Base-by-base conservation (phyloP, 73 alveolate species). In the Diophrys sp. region DNA sequence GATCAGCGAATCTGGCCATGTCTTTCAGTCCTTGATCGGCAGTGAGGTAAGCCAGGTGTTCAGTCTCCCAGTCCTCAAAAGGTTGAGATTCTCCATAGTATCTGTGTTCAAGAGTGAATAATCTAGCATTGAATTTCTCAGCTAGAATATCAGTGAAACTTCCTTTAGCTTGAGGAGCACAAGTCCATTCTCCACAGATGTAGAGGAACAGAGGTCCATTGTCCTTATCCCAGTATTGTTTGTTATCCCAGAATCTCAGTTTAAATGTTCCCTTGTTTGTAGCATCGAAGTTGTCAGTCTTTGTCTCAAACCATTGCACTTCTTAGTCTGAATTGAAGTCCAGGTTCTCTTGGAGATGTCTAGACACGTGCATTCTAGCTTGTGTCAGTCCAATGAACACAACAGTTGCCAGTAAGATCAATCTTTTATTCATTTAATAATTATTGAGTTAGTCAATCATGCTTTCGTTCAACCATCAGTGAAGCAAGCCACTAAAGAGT, bases 11-110 rank as follows among this genome's bases (percentile, higher is more conserved):
- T 55, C 62, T 69, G 71, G 92, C 92, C 0, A 84, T 33, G 71
- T 89, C 96, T 54, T 82, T 87, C 23, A 89, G 79, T 18, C 89
- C 96, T 75, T 89, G 84, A 66, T 89, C 88, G 2, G 88, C 82
- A 68, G 75, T 70, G 23, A 84, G 81, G 79, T 66, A 85, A 33
- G 71, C 33, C 33, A 89, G 31, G 83, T 84, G 75, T 33, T 73
- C 77, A 29, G 80, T 53, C 26, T 77, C 56, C 89, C 89, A 84
- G 85, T 69, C 73, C 31, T 80, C 86, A 29, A 72, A 71, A 24
- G 96, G 96, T 73, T 89, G 89, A 33, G 90, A 78, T 56, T 56
- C 62, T 32, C 96, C 96, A 74, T 89, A 89, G 96, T 74, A 89
- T 84, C 96, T 84, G 67, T 89, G 96, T 76, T 89, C 96, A 26